Conservation (phyloP, 179 eudicot species). For the Spergularia azorica region DNA sequence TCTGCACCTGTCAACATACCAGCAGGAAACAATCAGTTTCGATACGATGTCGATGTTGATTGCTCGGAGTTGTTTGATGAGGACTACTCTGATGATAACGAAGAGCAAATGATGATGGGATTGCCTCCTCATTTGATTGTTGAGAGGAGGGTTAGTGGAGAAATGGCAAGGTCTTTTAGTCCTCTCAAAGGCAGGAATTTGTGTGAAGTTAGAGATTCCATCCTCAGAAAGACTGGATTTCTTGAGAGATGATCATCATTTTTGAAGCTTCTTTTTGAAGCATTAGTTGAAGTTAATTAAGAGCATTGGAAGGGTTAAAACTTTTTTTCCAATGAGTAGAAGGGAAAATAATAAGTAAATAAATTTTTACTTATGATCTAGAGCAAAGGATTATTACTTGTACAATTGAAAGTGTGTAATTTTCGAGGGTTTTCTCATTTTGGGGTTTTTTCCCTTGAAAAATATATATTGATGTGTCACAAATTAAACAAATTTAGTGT, state of each 20-base stretch:
- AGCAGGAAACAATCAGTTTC: not conserved
- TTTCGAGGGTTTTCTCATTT: conserved; percentile 22
- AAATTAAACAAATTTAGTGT: not conserved
- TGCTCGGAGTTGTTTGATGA: conserved; percentile 9
- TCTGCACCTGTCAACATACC: conserved; percentile 27
- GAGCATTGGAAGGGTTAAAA: too few relatives aligned
- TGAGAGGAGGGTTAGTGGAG: conserved; percentile 30
- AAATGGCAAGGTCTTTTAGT: conserved; percentile 39
- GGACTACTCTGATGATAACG: conserved; percentile 2
- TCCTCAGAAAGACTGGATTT: conserved; percentile 38
- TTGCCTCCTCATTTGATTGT: conserved; percentile 37
- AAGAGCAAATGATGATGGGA: conserved; percentile 14
- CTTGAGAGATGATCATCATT: conserved; percentile 28
- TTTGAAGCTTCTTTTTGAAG: not conserved
- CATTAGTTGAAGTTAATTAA: not conserved
- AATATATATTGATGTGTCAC: too few relatives aligned
- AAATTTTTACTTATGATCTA: too few relatives aligned
- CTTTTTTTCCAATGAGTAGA: too few relatives aligned
- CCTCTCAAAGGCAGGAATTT: conserved; percentile 35
- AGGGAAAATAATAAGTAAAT: too few relatives aligned
- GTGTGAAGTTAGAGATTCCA: conserved; percentile 32
- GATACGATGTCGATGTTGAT: conserved; percentile 7
- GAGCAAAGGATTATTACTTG: not conserved
- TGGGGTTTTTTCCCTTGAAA: conserved; percentile 29
- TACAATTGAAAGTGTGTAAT: not conserved